Evolutionary conservation across 306 rosid genomes (phyloP).

Genomic region (Quercus dentata): DNA sequence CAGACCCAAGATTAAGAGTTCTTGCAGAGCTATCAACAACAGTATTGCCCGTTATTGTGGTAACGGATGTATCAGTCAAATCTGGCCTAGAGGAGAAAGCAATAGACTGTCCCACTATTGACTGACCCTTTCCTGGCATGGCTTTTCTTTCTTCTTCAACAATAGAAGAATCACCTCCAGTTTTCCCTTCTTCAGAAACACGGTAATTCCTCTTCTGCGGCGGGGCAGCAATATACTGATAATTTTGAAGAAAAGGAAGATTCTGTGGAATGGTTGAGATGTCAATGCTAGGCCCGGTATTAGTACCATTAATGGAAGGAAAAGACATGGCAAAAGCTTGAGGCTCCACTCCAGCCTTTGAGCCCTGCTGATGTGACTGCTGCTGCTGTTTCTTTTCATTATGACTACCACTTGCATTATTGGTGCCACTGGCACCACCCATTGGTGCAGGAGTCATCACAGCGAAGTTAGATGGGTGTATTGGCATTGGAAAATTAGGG

Average conservation of each 20-base stretch:
- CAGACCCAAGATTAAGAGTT: constrained; percentile 51
- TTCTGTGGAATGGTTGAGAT: constrained; percentile 63
- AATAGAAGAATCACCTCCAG: constrained; percentile 49
- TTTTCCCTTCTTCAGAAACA: constrained; percentile 63
- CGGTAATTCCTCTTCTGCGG: constrained; percentile 69
- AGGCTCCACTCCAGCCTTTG: constrained; percentile 56
- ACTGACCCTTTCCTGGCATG: constrained; percentile 45
- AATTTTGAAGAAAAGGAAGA: constrained; percentile 55
- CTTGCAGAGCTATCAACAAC: constrained; percentile 78
- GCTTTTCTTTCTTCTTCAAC: constrained; percentile 73
- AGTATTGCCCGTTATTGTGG: constrained; percentile 43
- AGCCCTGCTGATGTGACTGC: constrained; percentile 47
- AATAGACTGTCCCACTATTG: constrained; percentile 68
- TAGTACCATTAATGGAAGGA: constrained; percentile 63
- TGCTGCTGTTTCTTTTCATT: constrained; percentile 63
- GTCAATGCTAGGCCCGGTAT: constrained; percentile 60
- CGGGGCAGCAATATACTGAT: constrained; percentile 50
- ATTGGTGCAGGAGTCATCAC: constrained; percentile 62
- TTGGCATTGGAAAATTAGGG: constrained; percentile 69
- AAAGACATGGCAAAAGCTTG: constrained; percentile 81
- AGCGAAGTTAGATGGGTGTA: constrained; percentile 70
- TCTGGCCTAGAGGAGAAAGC: constrained; percentile 81
- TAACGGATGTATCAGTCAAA: constrained; percentile 47
- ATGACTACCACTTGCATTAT: constrained; percentile 41
- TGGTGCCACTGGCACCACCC: constrained; percentile 23